Evolutionary conservation across 1,139 yeast genomes (phyloP), one percentile per base, ranked within the genome.

Genomic region (Debaryomyces subglobosus): DNA sequence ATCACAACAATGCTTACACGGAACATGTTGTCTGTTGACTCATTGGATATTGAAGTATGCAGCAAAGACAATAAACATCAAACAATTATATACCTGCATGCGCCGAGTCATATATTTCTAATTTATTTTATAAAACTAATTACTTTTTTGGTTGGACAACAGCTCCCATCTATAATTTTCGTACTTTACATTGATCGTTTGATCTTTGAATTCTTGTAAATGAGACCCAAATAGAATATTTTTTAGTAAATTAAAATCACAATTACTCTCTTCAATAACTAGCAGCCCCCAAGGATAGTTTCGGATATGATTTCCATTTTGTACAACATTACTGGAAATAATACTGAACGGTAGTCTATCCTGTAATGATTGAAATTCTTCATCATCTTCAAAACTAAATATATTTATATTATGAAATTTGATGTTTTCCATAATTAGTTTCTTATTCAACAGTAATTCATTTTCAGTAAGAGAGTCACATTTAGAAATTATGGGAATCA

Each of bases 131-230:
- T 35, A 5, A 20, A 20, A 12, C 25, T 21, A 35, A 12, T n/a
- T 35, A 35, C 24, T 21, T 16, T 21, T 15, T 15, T 21, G 12
- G 12, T 32, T 40, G 10, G 50, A 45, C 43, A 63, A 55, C 42
- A 50, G 58, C 50, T 62, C 61, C 49, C 63, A 58, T 68, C 91
- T 77, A 64, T 81, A 85, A 49, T 71, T 69, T 62, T 86, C 91
- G 64, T 85, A 86, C 48, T 84, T 72, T 49, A 71, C 68, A 49
- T 78, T 77, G 56, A 81, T 84, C 2, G 91, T 85, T 39, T 74
- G 66, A 53, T 84, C 89, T 64, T 84, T 85, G 54, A 86, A 77
- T 51, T 85, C 91, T 59, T 82, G 84, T 56, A 85, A 67, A 63
- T 85, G 89, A 2, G 89, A 81, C 29, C 85, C 86, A 52, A 85